These are phyloP conservation scores for Fusarium chaquense DNA, from an alignment of 2,329 filamentous ascomycete species.

Conservation along the genomic window DNA sequence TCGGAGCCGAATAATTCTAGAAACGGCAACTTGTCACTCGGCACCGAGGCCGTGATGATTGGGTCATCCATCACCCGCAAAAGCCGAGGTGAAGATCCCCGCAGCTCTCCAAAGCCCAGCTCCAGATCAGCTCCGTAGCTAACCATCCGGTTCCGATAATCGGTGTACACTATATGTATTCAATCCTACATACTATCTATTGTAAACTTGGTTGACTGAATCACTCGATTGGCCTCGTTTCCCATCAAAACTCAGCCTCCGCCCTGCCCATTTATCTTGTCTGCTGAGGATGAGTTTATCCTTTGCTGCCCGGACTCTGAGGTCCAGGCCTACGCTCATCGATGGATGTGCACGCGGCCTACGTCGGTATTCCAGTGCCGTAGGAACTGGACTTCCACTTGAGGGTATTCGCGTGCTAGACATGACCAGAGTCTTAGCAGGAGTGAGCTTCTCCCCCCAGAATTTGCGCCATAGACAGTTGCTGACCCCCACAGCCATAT, in stretches of 20 bases:
- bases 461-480: not conserved
- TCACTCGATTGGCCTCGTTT: not conserved
- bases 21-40: conserved; percentile 29
- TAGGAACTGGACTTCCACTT: conserved; percentile 68
- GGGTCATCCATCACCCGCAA: conserved; percentile 6
- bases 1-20: conserved; percentile 30
- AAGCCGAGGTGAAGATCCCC: conserved; percentile 33
- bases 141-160: conserved; percentile 32
- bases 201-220: not conserved
- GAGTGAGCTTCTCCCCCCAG: conserved; percentile 69
- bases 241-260: not conserved
- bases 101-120: conserved; percentile 27
- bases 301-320: conserved; percentile 34
- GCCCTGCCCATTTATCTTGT: not conserved
- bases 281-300: conserved; percentile 35
- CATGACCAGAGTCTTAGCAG: conserved; percentile 95
- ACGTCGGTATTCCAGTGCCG: conserved; percentile 50
- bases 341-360: conserved; percentile 37
- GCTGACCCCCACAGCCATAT: conserved; percentile 75
- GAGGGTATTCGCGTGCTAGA: conserved; percentile 91
- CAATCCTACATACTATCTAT: not conserved
- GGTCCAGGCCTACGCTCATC: conserved; percentile 25
- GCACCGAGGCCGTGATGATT: conserved; percentile 34
- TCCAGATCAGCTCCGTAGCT: conserved; percentile 19
- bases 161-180: conserved; percentile 16